Conservation (phyloP, 768 basidiomycete genomes). For the Lyophyllum semitale region DNA sequence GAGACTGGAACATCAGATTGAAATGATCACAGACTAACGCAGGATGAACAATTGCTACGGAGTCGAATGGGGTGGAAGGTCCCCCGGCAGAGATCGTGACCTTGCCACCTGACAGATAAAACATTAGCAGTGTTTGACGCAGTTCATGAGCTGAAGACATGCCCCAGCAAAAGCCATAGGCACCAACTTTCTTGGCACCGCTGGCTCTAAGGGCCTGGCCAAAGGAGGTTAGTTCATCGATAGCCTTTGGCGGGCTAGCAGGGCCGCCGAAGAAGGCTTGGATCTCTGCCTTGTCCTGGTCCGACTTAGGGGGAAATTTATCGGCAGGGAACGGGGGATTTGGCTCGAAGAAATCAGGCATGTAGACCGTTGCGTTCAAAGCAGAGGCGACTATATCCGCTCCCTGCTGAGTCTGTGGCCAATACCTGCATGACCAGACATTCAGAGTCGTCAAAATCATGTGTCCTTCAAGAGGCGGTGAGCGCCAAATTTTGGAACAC, state of each 20-base stretch:
- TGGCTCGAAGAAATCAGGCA: slow-evolving; percentile 70
- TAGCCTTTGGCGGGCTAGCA: slow-evolving; percentile 42
- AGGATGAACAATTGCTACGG: slow-evolving; percentile 56
- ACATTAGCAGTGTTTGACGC: not conserved
- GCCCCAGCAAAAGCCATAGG: slow-evolving; percentile 64
- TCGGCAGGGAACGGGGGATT: slow-evolving; percentile 47
- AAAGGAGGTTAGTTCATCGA: slow-evolving; percentile 43
- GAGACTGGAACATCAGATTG: not conserved
- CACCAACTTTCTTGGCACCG: slow-evolving; percentile 46
- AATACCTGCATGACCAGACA: slow-evolving; percentile 39
- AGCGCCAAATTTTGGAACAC: not conserved
- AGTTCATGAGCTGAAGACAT: slow-evolving; percentile 3
- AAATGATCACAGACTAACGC: slow-evolving; percentile 41
- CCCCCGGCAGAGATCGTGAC: slow-evolving; percentile 43
- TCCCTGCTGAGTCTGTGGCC: slow-evolving; percentile 66
- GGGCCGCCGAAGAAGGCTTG: slow-evolving; percentile 60
- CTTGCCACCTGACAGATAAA: slow-evolving; percentile 44
- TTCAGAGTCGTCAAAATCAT: not conserved
- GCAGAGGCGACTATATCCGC: slow-evolving; percentile 60
- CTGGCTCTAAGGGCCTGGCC: slow-evolving; percentile 41
- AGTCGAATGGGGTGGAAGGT: slow-evolving; percentile 44
- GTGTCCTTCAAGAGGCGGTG: not conserved
- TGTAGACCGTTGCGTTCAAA: slow-evolving; percentile 56
- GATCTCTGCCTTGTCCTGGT: slow-evolving; percentile 50
- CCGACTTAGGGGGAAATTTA: slow-evolving; percentile 55